Conservation (phyloP, 371 early-diverging fungal species). For the Saksenaea vasiformis region DNA sequence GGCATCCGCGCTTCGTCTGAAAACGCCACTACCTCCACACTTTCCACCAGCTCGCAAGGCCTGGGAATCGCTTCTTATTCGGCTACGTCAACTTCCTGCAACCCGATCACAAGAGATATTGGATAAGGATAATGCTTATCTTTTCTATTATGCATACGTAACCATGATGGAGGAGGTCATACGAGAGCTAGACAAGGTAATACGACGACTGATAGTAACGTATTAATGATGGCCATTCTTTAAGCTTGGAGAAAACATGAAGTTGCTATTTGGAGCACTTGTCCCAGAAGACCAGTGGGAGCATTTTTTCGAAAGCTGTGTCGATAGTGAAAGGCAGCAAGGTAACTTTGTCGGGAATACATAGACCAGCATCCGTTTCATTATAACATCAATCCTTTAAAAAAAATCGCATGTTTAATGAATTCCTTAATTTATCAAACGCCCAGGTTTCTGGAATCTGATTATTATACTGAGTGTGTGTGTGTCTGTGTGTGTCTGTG, state of each 20-base stretch:
- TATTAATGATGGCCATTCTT: neutral
- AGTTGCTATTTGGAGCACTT: conserved; percentile 42
- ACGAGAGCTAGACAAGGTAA: conserved; percentile 71
- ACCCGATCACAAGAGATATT: conserved; percentile 47
- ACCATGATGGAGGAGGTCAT: conserved; percentile 82
- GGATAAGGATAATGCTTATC: conserved; percentile 62
- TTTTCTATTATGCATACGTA: conserved; percentile 82
- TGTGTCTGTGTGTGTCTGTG: too few relatives aligned
- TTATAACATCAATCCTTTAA: too few relatives aligned
- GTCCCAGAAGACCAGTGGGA: conserved; percentile 50
- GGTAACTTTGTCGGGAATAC: neutral
- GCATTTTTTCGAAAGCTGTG: conserved; percentile 28
- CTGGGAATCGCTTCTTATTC: conserved; percentile 46
- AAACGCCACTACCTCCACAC: conserved; percentile 82
- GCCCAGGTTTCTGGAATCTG: too few relatives aligned
- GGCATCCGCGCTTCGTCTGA: conserved; percentile 77
- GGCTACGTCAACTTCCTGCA: conserved; percentile 51
- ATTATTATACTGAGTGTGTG: too few relatives aligned
- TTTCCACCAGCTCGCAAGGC: conserved; percentile 71
- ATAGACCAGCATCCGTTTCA: too few relatives aligned
- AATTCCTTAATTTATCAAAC: too few relatives aligned
- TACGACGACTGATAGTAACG: neutral
- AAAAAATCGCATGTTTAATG: too few relatives aligned
- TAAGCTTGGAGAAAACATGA: conserved; percentile 49
- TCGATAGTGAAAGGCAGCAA: neutral